Conservation (phyloP, 164 flowering plant species). For the Sextonia rubra region DNA sequence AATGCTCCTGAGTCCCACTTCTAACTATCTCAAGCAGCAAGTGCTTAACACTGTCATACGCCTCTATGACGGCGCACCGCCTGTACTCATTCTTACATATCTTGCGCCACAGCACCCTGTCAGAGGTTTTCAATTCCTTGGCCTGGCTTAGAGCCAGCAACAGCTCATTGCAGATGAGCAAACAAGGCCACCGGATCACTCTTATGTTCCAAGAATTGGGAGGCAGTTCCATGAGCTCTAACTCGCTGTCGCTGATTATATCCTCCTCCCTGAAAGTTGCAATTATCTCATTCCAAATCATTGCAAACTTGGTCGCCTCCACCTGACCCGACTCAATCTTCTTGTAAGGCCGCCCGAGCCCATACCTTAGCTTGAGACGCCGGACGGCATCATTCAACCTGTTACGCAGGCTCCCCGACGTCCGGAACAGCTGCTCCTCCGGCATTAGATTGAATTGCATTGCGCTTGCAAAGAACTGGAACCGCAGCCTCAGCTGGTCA, state of each 20-base stretch:
- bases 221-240: slow-evolving; percentile 79
- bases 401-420: slow-evolving; percentile 40
- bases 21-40: slow-evolving; percentile 54
- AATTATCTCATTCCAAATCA: slow-evolving; percentile 89
- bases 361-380: slow-evolving; percentile 76
- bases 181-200: slow-evolving; percentile 97
- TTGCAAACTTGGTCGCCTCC: slow-evolving; percentile 72
- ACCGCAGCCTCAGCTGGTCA: slow-evolving; percentile 73
- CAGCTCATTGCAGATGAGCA: slow-evolving; percentile 83
- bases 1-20: slow-evolving; percentile 50
- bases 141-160: slow-evolving; percentile 84
- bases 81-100: slow-evolving; percentile 79
- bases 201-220: slow-evolving; percentile 72
- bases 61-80: slow-evolving; percentile 84
- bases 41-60: slow-evolving; percentile 68
- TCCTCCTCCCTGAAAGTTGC: slow-evolving; percentile 78
- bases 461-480: slow-evolving; percentile 93
- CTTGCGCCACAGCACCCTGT: slow-evolving; percentile 61
- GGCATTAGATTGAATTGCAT: slow-evolving; percentile 91
- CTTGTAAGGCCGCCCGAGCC: slow-evolving; percentile 67
- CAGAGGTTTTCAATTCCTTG: slow-evolving; percentile 47
- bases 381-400: slow-evolving; percentile 66
- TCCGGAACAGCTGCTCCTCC: slow-evolving; percentile 46
- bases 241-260: slow-evolving; percentile 66
- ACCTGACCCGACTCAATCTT: slow-evolving; percentile 81